A percentile compares a stretch with the other conserved stretches of the same genome.
These are phyloP conservation scores for Aspergillus bombycis DNA, from an alignment of 2,329 filamentous ascomycete species.

Conservation along the genomic window DNA sequence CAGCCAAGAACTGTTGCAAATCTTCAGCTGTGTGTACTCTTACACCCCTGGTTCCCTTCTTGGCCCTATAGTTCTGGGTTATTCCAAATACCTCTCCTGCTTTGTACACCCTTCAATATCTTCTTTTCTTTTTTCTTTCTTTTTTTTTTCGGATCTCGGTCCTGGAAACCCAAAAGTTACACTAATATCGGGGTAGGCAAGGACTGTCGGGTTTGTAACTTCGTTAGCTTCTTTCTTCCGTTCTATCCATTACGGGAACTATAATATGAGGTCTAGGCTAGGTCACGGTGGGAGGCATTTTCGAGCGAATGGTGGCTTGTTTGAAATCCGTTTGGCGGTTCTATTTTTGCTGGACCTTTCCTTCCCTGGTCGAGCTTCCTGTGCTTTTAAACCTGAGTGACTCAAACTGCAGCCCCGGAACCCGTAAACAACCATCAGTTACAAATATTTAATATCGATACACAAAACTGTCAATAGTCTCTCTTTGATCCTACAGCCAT, in stretches of 20 bases:
- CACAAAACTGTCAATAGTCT: neutral
- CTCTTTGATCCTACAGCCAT: neutral
- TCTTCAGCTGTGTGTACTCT: neutral
- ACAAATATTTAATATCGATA: neutral
- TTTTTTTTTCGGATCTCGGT: neutral
- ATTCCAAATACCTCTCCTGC: neutral
- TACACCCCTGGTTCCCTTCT: neutral
- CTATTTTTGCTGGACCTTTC: neutral
- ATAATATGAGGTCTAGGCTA: neutral
- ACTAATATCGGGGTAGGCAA: slow-evolving; percentile 16
- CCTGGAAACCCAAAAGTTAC: slow-evolving; percentile 7
- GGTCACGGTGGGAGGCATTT: neutral
- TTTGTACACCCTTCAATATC: slow-evolving; percentile 5
- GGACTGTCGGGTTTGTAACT: neutral
- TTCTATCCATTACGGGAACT: neutral
- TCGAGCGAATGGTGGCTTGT: slow-evolving; percentile 7
- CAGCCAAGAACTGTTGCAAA: neutral
- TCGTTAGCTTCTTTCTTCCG: neutral
- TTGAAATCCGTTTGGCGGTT: neutral
- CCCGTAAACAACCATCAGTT: neutral
- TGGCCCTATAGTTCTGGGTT: neutral
- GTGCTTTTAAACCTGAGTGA: neutral
- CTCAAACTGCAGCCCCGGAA: neutral
- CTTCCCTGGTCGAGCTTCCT: neutral
- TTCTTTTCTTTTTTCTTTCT: neutral